Evolutionary conservation across 2,329 filamentous ascomycete species (phyloP).

Genomic region (Diplodia corticola): DNA sequence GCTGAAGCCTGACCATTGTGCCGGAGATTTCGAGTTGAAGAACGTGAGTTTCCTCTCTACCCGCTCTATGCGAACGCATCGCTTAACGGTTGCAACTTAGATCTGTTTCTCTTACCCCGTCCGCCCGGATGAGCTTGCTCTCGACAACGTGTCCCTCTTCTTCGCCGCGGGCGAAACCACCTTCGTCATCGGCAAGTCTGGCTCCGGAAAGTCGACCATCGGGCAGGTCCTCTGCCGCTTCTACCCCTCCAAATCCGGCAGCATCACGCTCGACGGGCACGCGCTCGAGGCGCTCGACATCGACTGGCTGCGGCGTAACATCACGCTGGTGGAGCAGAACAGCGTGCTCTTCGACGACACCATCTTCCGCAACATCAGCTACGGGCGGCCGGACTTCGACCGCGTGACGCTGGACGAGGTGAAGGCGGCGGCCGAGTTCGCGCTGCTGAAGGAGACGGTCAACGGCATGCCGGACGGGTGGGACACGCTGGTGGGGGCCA

Average conservation of each 20-base stretch:
- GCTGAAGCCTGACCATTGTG: slow-evolving; percentile 46
- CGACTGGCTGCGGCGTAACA: slow-evolving; percentile 72
- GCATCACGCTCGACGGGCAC: slow-evolving; percentile 67
- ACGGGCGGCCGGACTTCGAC: slow-evolving; percentile 60
- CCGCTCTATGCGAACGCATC: not conserved
- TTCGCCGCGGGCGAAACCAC: slow-evolving; percentile 73
- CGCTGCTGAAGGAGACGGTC: slow-evolving; percentile 69
- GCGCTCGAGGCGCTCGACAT: slow-evolving; percentile 63
- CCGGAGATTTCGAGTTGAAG: slow-evolving; percentile 68
- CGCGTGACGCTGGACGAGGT: slow-evolving; percentile 58
- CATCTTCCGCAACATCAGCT: slow-evolving; percentile 73
- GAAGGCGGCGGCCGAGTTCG: slow-evolving; percentile 62
- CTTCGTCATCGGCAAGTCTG: slow-evolving; percentile 82
- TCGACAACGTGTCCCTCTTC: slow-evolving; percentile 64
- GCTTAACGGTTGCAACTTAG: slow-evolving; percentile 45
- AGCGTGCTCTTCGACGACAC: slow-evolving; percentile 81
- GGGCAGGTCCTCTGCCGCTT: slow-evolving; percentile 77
- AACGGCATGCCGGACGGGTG: slow-evolving; percentile 66
- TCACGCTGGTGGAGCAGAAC: slow-evolving; percentile 81
- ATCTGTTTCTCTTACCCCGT: slow-evolving; percentile 82
- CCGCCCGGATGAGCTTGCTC: slow-evolving; percentile 59
- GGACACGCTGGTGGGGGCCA: slow-evolving; percentile 68
- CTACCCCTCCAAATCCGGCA: slow-evolving; percentile 66
- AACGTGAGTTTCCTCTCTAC: slow-evolving; percentile 51
- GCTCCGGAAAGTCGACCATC: slow-evolving; percentile 89